Conservation (phyloP, 345 rosid species). For the Camelina laxa region DNA sequence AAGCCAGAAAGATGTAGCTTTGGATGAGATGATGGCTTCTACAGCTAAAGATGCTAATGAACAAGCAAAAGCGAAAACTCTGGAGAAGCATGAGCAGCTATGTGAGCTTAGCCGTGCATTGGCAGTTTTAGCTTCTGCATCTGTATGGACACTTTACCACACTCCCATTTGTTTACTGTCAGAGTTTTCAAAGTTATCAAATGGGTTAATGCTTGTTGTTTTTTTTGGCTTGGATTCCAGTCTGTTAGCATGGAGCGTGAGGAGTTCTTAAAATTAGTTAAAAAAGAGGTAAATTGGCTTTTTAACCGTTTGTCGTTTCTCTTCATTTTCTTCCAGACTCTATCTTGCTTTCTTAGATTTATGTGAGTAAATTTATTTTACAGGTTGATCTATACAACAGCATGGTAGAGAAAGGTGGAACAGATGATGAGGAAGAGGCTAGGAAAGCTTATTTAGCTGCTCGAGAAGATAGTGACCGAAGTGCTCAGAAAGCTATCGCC, state of each 20-base stretch:
- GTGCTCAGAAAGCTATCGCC: conserved; percentile 62
- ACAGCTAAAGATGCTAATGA: conserved; percentile 79
- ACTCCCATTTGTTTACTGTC: conserved; percentile 7
- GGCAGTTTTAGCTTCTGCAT: conserved; percentile 96
- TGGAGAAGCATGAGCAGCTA: conserved; percentile 93
- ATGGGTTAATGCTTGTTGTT: conserved; percentile 21
- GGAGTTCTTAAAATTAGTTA: conserved; percentile 86
- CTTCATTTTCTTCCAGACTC: neutral
- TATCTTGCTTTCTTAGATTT: conserved; percentile 5
- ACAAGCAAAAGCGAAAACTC: conserved; percentile 76
- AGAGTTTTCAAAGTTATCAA: conserved; percentile 22
- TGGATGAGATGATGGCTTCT: conserved; percentile 74
- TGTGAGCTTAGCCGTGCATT: conserved; percentile 98
- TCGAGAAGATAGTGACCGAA: conserved; percentile 72
- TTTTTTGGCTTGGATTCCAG: conserved; percentile 52
- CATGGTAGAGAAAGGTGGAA: conserved; percentile 92
- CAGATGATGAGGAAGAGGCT: conserved; percentile 75
- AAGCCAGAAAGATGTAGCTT: conserved; percentile 73
- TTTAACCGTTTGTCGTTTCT: neutral
- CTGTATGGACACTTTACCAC: conserved; percentile 58
- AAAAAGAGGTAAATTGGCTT: conserved; percentile 69
- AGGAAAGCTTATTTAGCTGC: conserved; percentile 88
- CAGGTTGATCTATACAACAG: conserved; percentile 88
- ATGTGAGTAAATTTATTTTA: neutral
- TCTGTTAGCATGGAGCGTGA: conserved; percentile 97